Evolutionary conservation across 2,329 filamentous ascomycete species (phyloP), one percentile per base, ranked within the genome.

Genomic region (Monosporascus sp.): DNA sequence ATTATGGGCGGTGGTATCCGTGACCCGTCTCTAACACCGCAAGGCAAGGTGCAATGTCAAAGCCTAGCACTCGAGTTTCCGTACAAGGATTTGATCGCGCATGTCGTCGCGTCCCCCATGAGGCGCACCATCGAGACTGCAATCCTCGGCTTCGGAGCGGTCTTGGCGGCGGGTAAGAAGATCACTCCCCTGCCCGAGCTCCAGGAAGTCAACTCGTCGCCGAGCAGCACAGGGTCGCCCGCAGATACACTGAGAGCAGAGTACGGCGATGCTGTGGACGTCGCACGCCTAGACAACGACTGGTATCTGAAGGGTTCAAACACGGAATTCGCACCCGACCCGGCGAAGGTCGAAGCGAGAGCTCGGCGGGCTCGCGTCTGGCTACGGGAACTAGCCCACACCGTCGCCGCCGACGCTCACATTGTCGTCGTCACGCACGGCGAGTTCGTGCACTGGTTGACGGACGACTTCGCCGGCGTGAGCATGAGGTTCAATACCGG

Each of bases 391-490:
- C 55, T 76, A 22, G 62, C 74, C 35, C 22, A 69, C 75, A 53
- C 50, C 17, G 65, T 63, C 0, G 67, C 61, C 0, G 53, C 55
- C 9, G 82, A 87, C 62, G 75, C 72, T n/a, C 80, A 91, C 62
- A 81, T 95, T 37, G 82, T 86, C 0, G 78, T 90, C 2, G 88
- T 94, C 5, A 87, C 88, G 7, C 90, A 96, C 65, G 90, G 90
- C 5, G 88, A 87, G 1, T 88, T 91, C 61, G 67, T 94, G 62
- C 90, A 96, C 68, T 94, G 89, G 64, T 73, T 96, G 59, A 93
- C 89, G 1, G 82, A 90, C 57, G 90, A 96, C 65, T 94, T 86
- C 82, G 76, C 82, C 50, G 86, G 83, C 45, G 77, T 80, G 22
- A 66, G 70, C 63, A 62, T 74, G 8, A 48, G 54, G 1, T 54